Base-by-base conservation (phyloP, 495 filamentous ascomycete species). In the Penicillium chermesinum region DNA sequence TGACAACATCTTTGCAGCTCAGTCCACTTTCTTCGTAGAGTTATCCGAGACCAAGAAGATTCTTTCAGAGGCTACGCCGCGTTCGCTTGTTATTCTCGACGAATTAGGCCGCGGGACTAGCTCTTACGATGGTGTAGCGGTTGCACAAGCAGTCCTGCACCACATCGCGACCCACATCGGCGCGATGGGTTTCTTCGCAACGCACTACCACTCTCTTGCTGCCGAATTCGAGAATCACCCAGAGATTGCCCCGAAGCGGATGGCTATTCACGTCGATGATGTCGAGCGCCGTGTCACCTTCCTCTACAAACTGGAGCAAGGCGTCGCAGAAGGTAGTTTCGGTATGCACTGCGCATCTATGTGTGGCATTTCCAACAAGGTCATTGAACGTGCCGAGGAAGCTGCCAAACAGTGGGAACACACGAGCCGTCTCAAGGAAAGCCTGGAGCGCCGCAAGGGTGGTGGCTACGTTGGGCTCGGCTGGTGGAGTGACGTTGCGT, bases 311-410 rank as follows among this genome's bases (percentile, higher is more conserved):
- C 77, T 99, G 0, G 94, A 97, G 68, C 79, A 86, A 16, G 94
- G 94, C 7, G 91, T 99, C 33, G 94, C 94, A 2, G 94, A 97
- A 69, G 94, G 94, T 1, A 93, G 87, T 57, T 97, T 96, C 68
- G 94, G 94, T 54, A 99, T 99, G 94, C 94, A 97, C 65, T 99
- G 94, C 63, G 94, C 94, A 1, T 81, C 87, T 30, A 99, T 97
- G 93, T 99, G 94, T 52, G 94, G 94, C 1, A 96, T 99, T 38
- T 76, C 90, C 0, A 72, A 67, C 35, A 83, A 82, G 57, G 85
- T 99, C 22, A 86, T 99, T 37, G 83, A 90, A 61, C 66, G 84
- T 13, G 93, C 94, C 2, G 94, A 97, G 64, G 75, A 77, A 16
- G 94, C 94, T n/a, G 94, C 94, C 12, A 84, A 78, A 58, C 85